Conservation (phyloP, 768 basidiomycete species). For the Russula ochroleuca region DNA sequence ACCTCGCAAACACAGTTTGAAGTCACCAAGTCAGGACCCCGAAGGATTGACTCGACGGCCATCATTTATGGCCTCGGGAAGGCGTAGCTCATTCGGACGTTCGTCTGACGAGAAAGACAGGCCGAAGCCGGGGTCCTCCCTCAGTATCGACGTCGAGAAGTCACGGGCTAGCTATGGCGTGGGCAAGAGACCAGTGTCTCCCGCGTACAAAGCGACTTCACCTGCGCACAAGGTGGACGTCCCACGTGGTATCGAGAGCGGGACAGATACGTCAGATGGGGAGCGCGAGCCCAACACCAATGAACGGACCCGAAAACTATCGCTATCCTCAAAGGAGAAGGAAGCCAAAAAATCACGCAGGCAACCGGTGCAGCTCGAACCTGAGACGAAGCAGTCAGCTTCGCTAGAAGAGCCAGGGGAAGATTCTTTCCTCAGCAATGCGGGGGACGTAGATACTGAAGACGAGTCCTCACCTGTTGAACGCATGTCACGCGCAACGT, state of each 20-base stretch:
- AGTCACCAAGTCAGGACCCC: constrained; percentile 6
- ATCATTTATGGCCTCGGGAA: background rate
- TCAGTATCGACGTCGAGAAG: constrained; percentile 34
- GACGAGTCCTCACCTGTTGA: constrained; percentile 61
- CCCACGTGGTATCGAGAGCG: constrained; percentile 68
- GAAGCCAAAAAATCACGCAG: constrained; percentile 14
- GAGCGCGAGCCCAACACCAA: constrained; percentile 43
- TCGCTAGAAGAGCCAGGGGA: constrained; percentile 14
- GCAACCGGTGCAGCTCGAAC: constrained; percentile 36
- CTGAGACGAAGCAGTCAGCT: constrained; percentile 26
- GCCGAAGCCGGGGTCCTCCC: constrained; percentile 27
- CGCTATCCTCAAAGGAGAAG: constrained; percentile 10
- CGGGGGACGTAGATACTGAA: constrained; percentile 30
- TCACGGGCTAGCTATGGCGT: constrained; percentile 12
- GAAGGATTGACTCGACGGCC: background rate
- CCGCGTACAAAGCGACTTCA: constrained; percentile 44
- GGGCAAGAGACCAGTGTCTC: constrained; percentile 29
- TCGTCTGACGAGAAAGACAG: constrained; percentile 32
- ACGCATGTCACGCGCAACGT: constrained; percentile 64
- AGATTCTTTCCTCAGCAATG: constrained; percentile 31
- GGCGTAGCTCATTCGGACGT: constrained; percentile 26
- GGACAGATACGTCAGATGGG: constrained; percentile 59
- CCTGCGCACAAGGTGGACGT: constrained; percentile 66
- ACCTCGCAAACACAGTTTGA: constrained; percentile 25
- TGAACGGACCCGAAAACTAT: constrained; percentile 14